A percentile compares a stretch with the other conserved stretches of the same genome.
phyloP scores from a whole-genome alignment of 192 early-diverging fungal species.

The Kappamyces sp. region DNA sequence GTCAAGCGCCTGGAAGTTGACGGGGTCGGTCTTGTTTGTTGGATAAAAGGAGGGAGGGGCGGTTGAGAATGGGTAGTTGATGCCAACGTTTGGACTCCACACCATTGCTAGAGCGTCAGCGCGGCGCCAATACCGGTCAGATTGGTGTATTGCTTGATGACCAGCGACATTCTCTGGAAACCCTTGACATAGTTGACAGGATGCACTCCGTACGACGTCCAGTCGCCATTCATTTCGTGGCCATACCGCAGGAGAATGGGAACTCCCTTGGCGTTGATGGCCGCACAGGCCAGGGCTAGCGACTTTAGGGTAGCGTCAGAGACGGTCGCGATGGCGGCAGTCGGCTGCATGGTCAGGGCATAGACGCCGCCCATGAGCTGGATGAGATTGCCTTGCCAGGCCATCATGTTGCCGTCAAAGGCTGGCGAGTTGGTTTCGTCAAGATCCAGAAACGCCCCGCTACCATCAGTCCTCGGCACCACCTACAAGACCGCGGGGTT shows the following conservation, averaged over 20 bases:
- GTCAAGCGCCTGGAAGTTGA: constrained; percentile 26
- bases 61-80: constrained; percentile 31
- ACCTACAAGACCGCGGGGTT: too few species aligned
- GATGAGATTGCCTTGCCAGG: too few species aligned
- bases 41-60: too few species aligned
- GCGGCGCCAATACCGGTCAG: constrained; percentile 25
- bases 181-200: constrained; percentile 19
- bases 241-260: constrained; percentile 40
- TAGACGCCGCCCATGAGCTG: too few species aligned
- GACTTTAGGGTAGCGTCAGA: constrained; percentile 19
- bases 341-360: too few species aligned
- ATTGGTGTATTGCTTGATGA: constrained; percentile 30
- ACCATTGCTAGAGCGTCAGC: constrained; percentile 30
- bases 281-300: constrained; percentile 14
- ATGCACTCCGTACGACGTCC: constrained; percentile 24
- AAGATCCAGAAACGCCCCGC: too few species aligned
- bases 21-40: background rate
- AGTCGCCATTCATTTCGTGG: constrained; percentile 47
- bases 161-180: constrained; percentile 27
- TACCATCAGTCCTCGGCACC: too few species aligned
- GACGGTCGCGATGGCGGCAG: constrained; percentile 9
- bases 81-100: constrained; percentile 42
- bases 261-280: constrained; percentile 29
- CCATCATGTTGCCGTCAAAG: too few species aligned
- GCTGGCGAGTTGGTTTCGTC: too few species aligned